A percentile compares a stretch with the other conserved stretches of the same genome.
Conservation (phyloP, 2,329 filamentous ascomycete genomes). For the Calonectria fujianensis region DNA sequence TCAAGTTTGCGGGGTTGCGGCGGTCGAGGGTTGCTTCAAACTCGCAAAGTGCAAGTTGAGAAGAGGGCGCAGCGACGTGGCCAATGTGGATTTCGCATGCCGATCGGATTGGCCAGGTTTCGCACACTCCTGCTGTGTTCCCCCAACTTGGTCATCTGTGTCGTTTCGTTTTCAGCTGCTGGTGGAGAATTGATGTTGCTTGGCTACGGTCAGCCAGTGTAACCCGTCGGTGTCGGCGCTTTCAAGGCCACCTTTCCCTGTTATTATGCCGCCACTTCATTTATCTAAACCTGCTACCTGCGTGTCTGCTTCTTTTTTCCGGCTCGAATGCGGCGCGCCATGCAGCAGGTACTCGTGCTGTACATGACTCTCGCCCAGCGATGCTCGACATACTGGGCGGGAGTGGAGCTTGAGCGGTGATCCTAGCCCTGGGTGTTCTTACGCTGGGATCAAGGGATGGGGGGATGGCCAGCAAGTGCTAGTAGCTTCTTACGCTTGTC, state of each 20-base stretch:
- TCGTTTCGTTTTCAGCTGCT: background rate
- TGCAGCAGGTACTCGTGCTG: background rate
- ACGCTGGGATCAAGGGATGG: background rate
- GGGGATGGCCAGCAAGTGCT: background rate
- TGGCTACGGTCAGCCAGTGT: background rate
- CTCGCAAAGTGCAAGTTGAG: background rate
- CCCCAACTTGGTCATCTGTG: background rate
- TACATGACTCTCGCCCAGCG: background rate
- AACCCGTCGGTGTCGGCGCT: background rate
- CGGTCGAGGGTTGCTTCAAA: background rate
- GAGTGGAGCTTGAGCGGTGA: background rate
- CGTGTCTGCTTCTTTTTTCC: background rate
- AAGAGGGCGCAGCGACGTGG: background rate
- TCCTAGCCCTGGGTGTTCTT: background rate
- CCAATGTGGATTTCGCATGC: background rate
- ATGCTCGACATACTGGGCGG: background rate
- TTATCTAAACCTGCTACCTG: background rate
- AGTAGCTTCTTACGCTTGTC: background rate
- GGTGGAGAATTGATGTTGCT: background rate
- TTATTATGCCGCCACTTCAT: conserved; percentile 1
- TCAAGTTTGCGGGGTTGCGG: background rate
- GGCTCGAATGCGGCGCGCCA: background rate
- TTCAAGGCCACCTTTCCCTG: background rate
- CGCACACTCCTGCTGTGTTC: background rate
- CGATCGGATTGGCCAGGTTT: background rate